Evolutionary conservation across 1,139 yeast species (phyloP).

Genomic region (Blastobotrys elegans): DNA sequence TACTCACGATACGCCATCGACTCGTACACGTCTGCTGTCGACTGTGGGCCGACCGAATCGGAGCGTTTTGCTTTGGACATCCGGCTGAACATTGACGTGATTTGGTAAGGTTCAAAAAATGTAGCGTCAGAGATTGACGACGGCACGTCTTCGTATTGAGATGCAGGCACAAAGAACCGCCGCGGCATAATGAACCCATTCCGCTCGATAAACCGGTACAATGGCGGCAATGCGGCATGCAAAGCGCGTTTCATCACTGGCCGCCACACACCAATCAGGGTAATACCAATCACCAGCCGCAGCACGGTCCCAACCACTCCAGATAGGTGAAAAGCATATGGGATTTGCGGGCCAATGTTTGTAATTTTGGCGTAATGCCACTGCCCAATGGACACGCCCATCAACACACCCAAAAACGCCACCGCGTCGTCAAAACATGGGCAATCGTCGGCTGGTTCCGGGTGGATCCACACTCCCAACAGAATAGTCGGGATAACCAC

Average conservation of each 20-base stretch:
- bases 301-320: slow-evolving; percentile 42
- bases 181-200: slow-evolving; percentile 40
- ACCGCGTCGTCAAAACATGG: slow-evolving; percentile 97
- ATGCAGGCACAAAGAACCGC: slow-evolving; percentile 36
- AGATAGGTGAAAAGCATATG: slow-evolving; percentile 38
- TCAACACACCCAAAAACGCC: slow-evolving; percentile 84
- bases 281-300: slow-evolving; percentile 55
- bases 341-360: slow-evolving; percentile 32
- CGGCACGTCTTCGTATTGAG: slow-evolving; percentile 36
- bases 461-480: slow-evolving; percentile 57
- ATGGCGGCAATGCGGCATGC: slow-evolving; percentile 41
- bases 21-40: slow-evolving; percentile 41
- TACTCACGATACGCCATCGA: slow-evolving; percentile 35
- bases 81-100: slow-evolving; percentile 30
- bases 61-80: slow-evolving; percentile 31
- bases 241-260: slow-evolving; percentile 58
- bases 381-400: slow-evolving; percentile 63
- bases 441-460: slow-evolving; percentile 87
- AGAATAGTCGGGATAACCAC: slow-evolving; percentile 41
- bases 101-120: slow-evolving; percentile 31
- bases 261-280: slow-evolving; percentile 65
- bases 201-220: slow-evolving; percentile 34
- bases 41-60: slow-evolving; percentile 43
- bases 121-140: slow-evolving; percentile 32
- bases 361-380: slow-evolving; percentile 38